Evolutionary conservation across 116 monocot species (phyloP), one percentile per base, ranked within the genome.

Genomic region (Trichopus zeylanicus): DNA sequence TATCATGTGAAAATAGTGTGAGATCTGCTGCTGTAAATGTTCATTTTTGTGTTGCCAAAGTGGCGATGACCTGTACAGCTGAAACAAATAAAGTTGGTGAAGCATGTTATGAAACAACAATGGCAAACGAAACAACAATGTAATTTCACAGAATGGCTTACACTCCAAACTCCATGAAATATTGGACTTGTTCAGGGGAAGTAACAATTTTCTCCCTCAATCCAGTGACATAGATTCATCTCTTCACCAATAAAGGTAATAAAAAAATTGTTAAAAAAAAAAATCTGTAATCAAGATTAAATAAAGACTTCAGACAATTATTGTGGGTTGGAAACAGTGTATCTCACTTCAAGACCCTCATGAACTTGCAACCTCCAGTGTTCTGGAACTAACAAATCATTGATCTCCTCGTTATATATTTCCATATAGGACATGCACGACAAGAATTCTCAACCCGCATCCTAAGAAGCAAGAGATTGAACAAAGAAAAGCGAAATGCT

Each of bases 1-100:
- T 72, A 88, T 91, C 91, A 91, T 87, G 34, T 85, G 80, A 98
- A 98, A 62, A 98, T 98, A 54, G 98, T 98, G 70, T 91, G 87
- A 31, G 98, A 98, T 65, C 98, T 87, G 61, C 91, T 98, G 27
- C 98, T 98, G 55, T 98, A 82, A 30, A 91, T 57, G 59, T 98
- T 98, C 91, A 98, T 98, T 48, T 91, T 98, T 48, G 91, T 98
- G 56, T 98, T 80, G 29, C 98, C 98, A 73, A 98, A 78, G 56
- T 91, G 98, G 47, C 98, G 87, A 74, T 85, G 98, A 56, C 85
- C 98, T 98, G 77, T 58, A 80, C 10, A 29, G 46, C 34, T 16
- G 30, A 60, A 62, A 46, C n/a, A 31, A 60, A 57, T 56, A 13
- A 29, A 19, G 15, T n/a, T 65, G 20, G 24, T 53, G 26, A 11